phyloP scores from a whole-genome alignment of 371 early-diverging fungal genomes.

The Haplosporangium sp. region DNA sequence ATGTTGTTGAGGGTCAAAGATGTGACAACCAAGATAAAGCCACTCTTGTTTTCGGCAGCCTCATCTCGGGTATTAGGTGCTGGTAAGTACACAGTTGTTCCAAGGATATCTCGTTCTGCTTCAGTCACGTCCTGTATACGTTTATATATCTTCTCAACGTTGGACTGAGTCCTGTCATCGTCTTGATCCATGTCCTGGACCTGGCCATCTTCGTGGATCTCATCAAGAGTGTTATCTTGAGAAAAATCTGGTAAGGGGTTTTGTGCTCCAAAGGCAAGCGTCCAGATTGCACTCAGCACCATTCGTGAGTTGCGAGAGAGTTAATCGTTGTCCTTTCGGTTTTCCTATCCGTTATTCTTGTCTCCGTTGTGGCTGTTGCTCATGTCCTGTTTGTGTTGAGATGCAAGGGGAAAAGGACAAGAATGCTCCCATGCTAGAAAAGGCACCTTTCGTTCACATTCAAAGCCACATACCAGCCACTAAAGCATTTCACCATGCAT shows the following conservation, averaged over 20 bases:
- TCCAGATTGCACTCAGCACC: conserved; percentile 55
- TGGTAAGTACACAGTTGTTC: conserved; percentile 44
- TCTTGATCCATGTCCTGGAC: conserved; percentile 3
- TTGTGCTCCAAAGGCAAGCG: conserved; percentile 49
- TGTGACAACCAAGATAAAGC: conserved; percentile 63
- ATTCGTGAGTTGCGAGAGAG: conserved; percentile 17
- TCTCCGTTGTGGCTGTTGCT: conserved; percentile 1
- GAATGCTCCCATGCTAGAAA: neutral
- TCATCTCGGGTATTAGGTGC: conserved; percentile 50
- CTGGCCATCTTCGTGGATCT: neutral
- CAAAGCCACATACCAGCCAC: conserved; percentile 8
- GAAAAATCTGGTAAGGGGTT: conserved; percentile 24
- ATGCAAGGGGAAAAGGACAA: neutral
- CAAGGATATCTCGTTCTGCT: conserved; percentile 41
- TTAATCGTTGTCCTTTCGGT: conserved; percentile 11
- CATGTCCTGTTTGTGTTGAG: conserved; percentile 1
- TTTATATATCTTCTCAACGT: conserved; percentile 22
- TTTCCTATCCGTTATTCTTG: conserved; percentile 8
- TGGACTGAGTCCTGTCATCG: neutral
- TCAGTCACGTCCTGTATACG: conserved; percentile 29
- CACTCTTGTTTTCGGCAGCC: conserved; percentile 63
- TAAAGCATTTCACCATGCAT: neutral
- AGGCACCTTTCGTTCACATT: neutral
- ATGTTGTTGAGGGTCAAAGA: conserved; percentile 70
- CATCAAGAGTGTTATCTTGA: neutral